A percentile compares a stretch with the other conserved stretches of the same genome.
Evolutionary conservation across 2,329 filamentous ascomycete species (phyloP).

Genomic region (Delphinella strobiligena): DNA sequence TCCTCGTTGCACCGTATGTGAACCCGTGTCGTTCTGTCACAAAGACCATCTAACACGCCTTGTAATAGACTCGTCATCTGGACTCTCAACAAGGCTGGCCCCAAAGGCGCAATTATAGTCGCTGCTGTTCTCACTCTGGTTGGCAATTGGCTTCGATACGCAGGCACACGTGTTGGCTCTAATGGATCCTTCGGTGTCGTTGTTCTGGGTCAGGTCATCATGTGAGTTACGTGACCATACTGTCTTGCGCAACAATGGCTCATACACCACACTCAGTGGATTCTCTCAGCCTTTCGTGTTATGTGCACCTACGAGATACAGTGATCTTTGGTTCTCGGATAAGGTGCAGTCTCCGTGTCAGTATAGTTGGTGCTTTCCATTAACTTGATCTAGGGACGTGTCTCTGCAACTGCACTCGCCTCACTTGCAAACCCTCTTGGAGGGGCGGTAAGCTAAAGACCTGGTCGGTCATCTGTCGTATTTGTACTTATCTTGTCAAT

Average conservation of each 20-base stretch:
- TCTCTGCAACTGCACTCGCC: slow-evolving; percentile 75
- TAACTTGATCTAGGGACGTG: too few species aligned
- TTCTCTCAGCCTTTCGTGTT: slow-evolving; percentile 88
- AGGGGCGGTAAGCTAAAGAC: too few species aligned
- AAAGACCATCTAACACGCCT: not conserved
- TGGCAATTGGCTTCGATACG: slow-evolving; percentile 68
- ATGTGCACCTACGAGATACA: slow-evolving; percentile 78
- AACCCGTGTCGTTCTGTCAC: slow-evolving; percentile 18
- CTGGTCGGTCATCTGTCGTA: slow-evolving; percentile 39
- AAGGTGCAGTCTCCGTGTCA: too few species aligned
- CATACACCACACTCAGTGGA: too few species aligned
- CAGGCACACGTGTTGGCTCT: slow-evolving; percentile 17
- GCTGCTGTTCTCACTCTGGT: slow-evolving; percentile 61
- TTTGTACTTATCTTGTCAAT: not conserved
- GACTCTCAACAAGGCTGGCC: slow-evolving; percentile 63
- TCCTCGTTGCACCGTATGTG: slow-evolving; percentile 51
- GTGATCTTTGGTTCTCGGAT: slow-evolving; percentile 88
- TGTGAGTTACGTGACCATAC: too few species aligned
- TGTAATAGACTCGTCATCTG: slow-evolving; percentile 44
- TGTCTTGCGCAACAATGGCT: too few species aligned
- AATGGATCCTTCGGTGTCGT: slow-evolving; percentile 58
- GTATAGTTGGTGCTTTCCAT: too few species aligned
- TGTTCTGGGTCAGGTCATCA: slow-evolving; percentile 86
- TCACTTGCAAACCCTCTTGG: slow-evolving; percentile 84
- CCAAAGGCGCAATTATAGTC: slow-evolving; percentile 63